Evolutionary conservation across 805 yeast species (phyloP).

Genomic region (Candida argentea): DNA sequence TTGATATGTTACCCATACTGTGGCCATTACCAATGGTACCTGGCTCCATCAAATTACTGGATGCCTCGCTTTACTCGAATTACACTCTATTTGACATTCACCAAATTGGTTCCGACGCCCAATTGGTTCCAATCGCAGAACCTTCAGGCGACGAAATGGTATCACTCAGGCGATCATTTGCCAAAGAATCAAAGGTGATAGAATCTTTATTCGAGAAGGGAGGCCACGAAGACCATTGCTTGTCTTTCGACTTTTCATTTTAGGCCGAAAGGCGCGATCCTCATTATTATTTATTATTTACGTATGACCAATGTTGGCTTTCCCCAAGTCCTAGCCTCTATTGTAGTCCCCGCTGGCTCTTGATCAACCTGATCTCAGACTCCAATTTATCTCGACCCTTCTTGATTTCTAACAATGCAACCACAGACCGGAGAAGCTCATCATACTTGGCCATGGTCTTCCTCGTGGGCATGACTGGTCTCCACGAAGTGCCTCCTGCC

Average conservation of each 20-base stretch:
- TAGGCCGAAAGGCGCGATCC: too few species aligned
- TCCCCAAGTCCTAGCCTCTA: conserved; percentile 2
- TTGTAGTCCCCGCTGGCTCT: conserved; percentile 29
- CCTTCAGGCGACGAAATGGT: too few species aligned
- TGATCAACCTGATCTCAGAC: conserved; percentile 49
- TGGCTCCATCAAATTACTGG: too few species aligned
- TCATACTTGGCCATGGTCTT: conserved; percentile 72
- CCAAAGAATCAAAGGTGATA: too few species aligned
- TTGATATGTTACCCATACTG: too few species aligned
- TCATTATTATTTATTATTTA: too few species aligned
- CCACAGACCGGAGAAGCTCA: conserved; percentile 57
- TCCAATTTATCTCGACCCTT: conserved; percentile 81
- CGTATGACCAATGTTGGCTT: too few species aligned
- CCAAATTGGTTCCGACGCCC: conserved; percentile 2
- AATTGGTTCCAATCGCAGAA: not conserved
- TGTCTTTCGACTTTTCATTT: not conserved
- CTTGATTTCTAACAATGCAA: conserved; percentile 70
- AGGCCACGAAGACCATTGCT: not conserved
- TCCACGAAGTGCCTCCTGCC: conserved; percentile 38
- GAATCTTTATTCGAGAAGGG: too few species aligned
- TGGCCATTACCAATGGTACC: not conserved
- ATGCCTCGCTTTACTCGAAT: conserved; percentile 2
- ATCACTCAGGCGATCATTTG: too few species aligned
- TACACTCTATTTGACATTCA: conserved; percentile 6
- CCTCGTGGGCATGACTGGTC: conserved; percentile 84